Percentiles rank a stretch among this genome's conserved stretches.
phyloP scores from a whole-genome alignment of 1,284 basidiomycete genomes.

The Ganoderma lingzhi region DNA sequence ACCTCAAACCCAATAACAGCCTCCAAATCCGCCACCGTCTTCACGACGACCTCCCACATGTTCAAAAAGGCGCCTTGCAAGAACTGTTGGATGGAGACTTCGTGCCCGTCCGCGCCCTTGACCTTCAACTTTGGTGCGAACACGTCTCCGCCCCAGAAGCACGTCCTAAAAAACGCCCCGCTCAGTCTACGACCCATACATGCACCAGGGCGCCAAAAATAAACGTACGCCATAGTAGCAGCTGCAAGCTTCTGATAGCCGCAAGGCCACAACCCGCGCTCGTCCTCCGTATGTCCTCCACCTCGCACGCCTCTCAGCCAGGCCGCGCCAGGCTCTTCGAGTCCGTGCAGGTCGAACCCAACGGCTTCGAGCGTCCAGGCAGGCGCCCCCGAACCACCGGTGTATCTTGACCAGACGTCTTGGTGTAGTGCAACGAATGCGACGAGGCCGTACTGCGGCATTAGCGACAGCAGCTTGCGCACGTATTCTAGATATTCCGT shows the following conservation, averaged over 20 bases:
- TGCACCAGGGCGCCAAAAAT: neutral
- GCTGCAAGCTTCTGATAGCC: conserved; percentile 92
- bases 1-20: conserved; percentile 91
- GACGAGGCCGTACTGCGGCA: conserved; percentile 83
- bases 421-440: conserved; percentile 89
- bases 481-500: conserved; percentile 87
- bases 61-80: conserved; percentile 86
- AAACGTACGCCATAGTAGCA: conserved; percentile 85
- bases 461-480: conserved; percentile 72
- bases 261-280: conserved; percentile 89
- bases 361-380: conserved; percentile 89
- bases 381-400: conserved; percentile 91
- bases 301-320: conserved; percentile 85
- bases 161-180: conserved; percentile 53
- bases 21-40: conserved; percentile 76
- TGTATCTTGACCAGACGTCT: conserved; percentile 96
- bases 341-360: conserved; percentile 79
- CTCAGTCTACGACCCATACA: neutral
- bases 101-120: conserved; percentile 53
- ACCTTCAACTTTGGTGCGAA: conserved; percentile 82
- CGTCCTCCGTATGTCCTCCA: conserved; percentile 72
- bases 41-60: conserved; percentile 78
- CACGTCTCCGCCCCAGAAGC: conserved; percentile 91
- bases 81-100: conserved; percentile 80
- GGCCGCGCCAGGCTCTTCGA: conserved; percentile 85